These are phyloP conservation scores for Artemisia argyi DNA, from an alignment of 129 eudicot genomes.

Conservation along the genomic window DNA sequence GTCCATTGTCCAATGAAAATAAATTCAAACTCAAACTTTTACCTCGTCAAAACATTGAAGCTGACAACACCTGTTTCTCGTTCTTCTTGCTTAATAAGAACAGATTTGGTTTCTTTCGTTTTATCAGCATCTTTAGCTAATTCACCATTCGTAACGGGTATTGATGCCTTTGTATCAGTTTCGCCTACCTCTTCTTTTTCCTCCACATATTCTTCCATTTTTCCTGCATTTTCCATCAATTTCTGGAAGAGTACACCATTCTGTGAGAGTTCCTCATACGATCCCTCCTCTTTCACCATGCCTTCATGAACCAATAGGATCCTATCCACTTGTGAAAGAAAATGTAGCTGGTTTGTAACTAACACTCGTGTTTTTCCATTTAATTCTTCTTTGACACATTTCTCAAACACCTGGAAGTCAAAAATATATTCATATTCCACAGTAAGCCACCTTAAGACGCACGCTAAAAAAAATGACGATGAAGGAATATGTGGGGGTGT, in stretches of 20 bases:
- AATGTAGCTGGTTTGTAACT: slow-evolving; percentile 95
- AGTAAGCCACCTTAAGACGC: not conserved
- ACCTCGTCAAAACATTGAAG: slow-evolving; percentile 80
- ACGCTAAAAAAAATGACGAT: slow-evolving; percentile 4
- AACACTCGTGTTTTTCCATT: slow-evolving; percentile 86
- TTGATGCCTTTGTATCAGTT: slow-evolving; percentile 34
- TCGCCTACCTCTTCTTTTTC: slow-evolving; percentile 43
- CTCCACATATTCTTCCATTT: slow-evolving; percentile 81
- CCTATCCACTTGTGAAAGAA: slow-evolving; percentile 91
- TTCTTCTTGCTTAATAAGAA: slow-evolving; percentile 90
- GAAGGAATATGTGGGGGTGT: not conserved
- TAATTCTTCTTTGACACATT: slow-evolving; percentile 78
- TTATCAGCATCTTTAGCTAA: slow-evolving; percentile 44
- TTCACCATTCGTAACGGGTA: slow-evolving; percentile 49
- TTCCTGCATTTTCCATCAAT: slow-evolving; percentile 97
- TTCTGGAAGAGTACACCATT: slow-evolving; percentile 73
- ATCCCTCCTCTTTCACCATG: slow-evolving; percentile 86
- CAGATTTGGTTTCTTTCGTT: slow-evolving; percentile 65
- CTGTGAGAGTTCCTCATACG: slow-evolving; percentile 79
- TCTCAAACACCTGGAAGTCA: slow-evolving; percentile 73
- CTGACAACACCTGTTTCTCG: slow-evolving; percentile 90
- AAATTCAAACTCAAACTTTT: slow-evolving; percentile 2
- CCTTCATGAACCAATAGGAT: slow-evolving; percentile 88
- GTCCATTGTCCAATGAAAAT: too few species aligned
- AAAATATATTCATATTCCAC: not conserved